Percentiles rank a stretch among this genome's conserved stretches.
Evolutionary conservation across 2,329 filamentous ascomycete species (phyloP).

Genomic region (Xylariaceae sp.): DNA sequence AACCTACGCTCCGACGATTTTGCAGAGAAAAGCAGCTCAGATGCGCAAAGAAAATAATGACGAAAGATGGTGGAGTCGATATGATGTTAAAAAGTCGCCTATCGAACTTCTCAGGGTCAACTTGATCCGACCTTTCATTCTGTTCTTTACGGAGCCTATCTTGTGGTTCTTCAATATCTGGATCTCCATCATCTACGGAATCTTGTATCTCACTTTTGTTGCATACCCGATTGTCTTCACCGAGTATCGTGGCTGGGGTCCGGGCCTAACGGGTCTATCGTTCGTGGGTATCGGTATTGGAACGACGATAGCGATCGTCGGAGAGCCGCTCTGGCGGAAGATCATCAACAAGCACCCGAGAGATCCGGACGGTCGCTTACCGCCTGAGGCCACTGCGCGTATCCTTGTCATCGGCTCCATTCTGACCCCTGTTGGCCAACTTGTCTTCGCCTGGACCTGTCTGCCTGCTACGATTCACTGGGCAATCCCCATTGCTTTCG

Average conservation of each 20-base stretch:
- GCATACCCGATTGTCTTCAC: constrained; percentile 84
- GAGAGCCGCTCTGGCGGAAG: constrained; percentile 68
- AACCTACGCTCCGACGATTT: constrained; percentile 70
- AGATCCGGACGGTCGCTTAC: constrained; percentile 66
- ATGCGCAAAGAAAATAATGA: constrained; percentile 67
- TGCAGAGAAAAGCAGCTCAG: constrained; percentile 62
- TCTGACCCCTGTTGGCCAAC: constrained; percentile 70
- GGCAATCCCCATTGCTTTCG: constrained; percentile 74
- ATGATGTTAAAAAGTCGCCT: constrained; percentile 68
- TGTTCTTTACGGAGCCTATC: constrained; percentile 80
- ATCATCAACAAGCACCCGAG: constrained; percentile 73
- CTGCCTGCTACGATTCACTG: constrained; percentile 74
- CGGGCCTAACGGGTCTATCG: constrained; percentile 69
- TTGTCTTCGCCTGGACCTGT: constrained; percentile 87
- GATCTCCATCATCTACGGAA: constrained; percentile 81
- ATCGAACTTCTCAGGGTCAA: constrained; percentile 67
- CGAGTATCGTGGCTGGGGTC: constrained; percentile 69
- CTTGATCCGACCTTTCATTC: constrained; percentile 70
- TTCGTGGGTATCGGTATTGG: constrained; percentile 71
- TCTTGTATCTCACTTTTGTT: constrained; percentile 86
- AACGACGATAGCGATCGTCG: constrained; percentile 56
- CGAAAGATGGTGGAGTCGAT: constrained; percentile 71
- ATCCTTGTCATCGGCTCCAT: constrained; percentile 76
- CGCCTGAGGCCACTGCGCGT: constrained; percentile 76
- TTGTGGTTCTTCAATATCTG: constrained; percentile 65